Base-by-base conservation (phyloP, 2,329 filamentous ascomycete genomes). In the Hypoxylon rubiginosum region DNA sequence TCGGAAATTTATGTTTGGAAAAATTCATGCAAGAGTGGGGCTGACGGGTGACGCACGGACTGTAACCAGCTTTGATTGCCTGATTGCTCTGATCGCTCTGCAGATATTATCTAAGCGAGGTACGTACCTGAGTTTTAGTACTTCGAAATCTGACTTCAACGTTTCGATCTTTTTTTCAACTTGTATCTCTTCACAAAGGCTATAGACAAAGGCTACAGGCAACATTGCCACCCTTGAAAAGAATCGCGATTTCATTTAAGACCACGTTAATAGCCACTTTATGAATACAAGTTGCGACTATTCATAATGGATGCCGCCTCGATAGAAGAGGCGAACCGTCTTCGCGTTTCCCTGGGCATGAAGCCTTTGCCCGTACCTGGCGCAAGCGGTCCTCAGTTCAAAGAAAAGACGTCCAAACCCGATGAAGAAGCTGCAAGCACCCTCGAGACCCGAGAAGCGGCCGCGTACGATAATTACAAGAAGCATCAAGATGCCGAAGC, bases 311-410 rank as follows among this genome's bases (percentile, higher is more conserved):
- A 90, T 78, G 84, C 89, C 73, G 88, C 92, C 48, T 91, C 92
- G 28, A 94, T 98, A 76, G 92, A 97, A 80, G 94, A 97, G 85
- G 93, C 93, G 71, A 98, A 98, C 83, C 92, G 94, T 77, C 91
- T 97, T 75, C 93, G 95, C 74, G 85, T 91, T 73, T 93, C 93
- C 53, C 89, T 97, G 82, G 95, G 95, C 76, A 89, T 97, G 84
- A 93, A 95, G 77, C 94, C 94, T 26, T 83, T 98, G 75, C 93
- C 94, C 24, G 92, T 97, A 10, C 92, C 94, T 26, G 92, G 92
- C 71, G 85, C 85, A 63, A 79, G 80, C 48, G 77, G 77, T 49
- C 73, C 75, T 62, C 78, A 73, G 61, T 79, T 78, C 76, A 77
- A 75, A 66, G 79, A 82, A 58, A 78, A 79, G 67, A 71, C 77